These are phyloP conservation scores for Jacaranda copaia DNA, from an alignment of 257 asterid species.

Conservation along the genomic window DNA sequence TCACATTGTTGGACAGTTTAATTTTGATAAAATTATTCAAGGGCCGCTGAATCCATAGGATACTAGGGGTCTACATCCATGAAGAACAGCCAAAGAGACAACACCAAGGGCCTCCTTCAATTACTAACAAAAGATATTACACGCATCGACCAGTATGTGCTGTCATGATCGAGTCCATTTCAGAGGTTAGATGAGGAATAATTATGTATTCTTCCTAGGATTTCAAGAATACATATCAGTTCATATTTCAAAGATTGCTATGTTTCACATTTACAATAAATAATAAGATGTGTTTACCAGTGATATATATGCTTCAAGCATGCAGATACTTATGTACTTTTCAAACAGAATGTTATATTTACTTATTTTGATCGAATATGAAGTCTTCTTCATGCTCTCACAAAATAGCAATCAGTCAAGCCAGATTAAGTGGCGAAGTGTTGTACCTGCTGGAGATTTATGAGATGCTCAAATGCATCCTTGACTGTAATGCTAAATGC, in stretches of 20 bases:
- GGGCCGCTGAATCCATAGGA: background rate
- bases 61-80: background rate
- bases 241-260: background rate
- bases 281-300: too few relatives aligned
- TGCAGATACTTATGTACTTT: background rate
- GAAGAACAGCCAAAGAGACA: background rate
- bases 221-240: background rate
- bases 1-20: background rate
- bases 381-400: background rate
- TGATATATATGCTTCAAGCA: background rate
- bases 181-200: background rate
- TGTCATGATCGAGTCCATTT: background rate
- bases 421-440: background rate
- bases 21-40: background rate
- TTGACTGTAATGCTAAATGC: constrained; percentile 90
- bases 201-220: background rate
- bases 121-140: background rate
- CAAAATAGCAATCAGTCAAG: constrained; percentile 12
- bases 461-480: constrained; percentile 96
- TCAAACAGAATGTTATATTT: background rate
- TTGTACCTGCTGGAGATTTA: constrained; percentile 92
- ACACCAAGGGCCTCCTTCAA: background rate
- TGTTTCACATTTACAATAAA: background rate
- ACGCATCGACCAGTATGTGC: background rate
- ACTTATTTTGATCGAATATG: background rate